Percentiles rank a stretch among this genome's conserved stretches.
Evolutionary conservation across 2,329 filamentous ascomycete species (phyloP).

Genomic region (Fusarium compactum): DNA sequence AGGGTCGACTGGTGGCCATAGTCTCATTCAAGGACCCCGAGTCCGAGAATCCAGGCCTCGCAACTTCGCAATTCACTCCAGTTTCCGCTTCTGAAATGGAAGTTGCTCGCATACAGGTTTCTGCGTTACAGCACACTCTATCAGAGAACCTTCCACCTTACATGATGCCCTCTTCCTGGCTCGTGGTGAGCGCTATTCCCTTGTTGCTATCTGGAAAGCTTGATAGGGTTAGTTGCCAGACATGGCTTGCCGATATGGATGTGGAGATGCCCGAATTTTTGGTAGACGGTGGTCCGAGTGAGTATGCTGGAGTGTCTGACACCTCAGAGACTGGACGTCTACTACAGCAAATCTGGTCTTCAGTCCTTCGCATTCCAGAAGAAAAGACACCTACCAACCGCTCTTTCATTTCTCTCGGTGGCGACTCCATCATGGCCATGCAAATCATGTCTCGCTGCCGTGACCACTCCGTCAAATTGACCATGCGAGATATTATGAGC

Average conservation of each 20-base stretch:
- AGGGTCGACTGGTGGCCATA: conserved; percentile 26
- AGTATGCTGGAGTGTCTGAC: neutral
- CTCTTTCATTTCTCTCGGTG: conserved; percentile 56
- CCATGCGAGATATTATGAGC: conserved; percentile 51
- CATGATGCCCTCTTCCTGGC: conserved; percentile 36
- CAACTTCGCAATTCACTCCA: neutral
- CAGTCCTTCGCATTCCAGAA: conserved; percentile 54
- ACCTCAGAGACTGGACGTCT: neutral
- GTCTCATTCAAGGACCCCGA: conserved; percentile 8
- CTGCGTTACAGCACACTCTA: conserved; percentile 4
- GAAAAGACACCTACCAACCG: conserved; percentile 48
- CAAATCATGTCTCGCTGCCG: conserved; percentile 56
- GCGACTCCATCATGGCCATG: conserved; percentile 61
- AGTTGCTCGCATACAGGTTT: neutral
- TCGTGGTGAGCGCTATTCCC: conserved; percentile 22
- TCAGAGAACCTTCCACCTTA: conserved; percentile 29
- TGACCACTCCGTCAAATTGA: conserved; percentile 46
- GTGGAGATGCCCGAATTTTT: conserved; percentile 55
- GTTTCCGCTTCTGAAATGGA: neutral
- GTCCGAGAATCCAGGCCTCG: neutral
- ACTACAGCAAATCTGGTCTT: conserved; percentile 53
- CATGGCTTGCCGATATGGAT: conserved; percentile 59
- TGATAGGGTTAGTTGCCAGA: conserved; percentile 49
- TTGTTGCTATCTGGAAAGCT: conserved; percentile 36
- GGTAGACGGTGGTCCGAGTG: conserved; percentile 49